Percentiles rank a stretch among this genome's conserved stretches.
phyloP scores from a whole-genome alignment of 2,329 filamentous ascomycete genomes.

The Paecilomyces fulvus region DNA sequence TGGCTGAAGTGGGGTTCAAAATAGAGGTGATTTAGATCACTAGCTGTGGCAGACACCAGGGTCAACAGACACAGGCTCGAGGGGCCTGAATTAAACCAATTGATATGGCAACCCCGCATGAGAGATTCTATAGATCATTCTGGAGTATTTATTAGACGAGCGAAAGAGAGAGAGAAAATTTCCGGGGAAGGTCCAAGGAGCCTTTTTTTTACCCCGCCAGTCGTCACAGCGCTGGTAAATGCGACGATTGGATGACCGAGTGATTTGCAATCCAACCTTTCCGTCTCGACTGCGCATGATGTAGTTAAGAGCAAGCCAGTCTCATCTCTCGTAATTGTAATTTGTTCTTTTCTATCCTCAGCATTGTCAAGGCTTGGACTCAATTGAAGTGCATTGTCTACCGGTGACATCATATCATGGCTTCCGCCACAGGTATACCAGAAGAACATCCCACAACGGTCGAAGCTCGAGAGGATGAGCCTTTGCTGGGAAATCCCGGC shows the following conservation, averaged over 20 bases:
- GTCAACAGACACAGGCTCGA: not conserved
- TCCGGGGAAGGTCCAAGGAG: not conserved
- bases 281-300: not conserved
- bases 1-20: not conserved
- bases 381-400: not conserved
- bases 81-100: not conserved
- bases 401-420: conserved; percentile 42
- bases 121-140: not conserved
- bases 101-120: not conserved
- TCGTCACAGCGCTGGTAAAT: not conserved
- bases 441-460: conserved; percentile 38
- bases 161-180: not conserved
- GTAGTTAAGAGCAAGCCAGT: not conserved
- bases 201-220: not conserved
- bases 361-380: not conserved
- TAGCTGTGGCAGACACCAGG: not conserved
- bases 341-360: not conserved
- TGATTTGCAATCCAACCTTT: not conserved
- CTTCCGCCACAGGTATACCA: conserved; percentile 60
- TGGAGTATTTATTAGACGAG: not conserved
- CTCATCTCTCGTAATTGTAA: not conserved
- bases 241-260: not conserved
- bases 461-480: conserved; percentile 52
- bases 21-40: not conserved
- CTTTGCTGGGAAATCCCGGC: conserved; percentile 61